Evolutionary conservation across 2,329 filamentous ascomycete species (phyloP).

Genomic region (Diaporthe citri): DNA sequence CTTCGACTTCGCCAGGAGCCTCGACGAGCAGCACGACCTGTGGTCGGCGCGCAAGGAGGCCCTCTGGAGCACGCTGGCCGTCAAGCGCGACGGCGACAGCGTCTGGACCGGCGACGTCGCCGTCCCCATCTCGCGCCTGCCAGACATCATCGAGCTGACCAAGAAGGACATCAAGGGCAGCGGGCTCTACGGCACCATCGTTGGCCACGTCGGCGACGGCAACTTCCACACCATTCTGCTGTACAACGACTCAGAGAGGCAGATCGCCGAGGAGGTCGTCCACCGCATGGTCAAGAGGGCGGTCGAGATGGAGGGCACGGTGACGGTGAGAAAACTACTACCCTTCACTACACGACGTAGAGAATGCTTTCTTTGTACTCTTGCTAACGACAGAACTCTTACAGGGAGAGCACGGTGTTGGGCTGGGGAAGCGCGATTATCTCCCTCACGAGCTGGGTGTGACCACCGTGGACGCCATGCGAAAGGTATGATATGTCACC

Average conservation of each 20-base stretch:
- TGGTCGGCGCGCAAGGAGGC: constrained; percentile 66
- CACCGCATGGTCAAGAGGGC: constrained; percentile 89
- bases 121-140: constrained; percentile 70
- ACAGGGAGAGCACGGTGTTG: constrained; percentile 84
- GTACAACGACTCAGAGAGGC: constrained; percentile 75
- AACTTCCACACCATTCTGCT: constrained; percentile 79
- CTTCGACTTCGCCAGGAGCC: constrained; percentile 82
- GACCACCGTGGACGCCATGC: constrained; percentile 83
- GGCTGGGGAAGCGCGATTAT: constrained; percentile 87
- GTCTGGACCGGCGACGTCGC: constrained; percentile 79
- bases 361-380: not conserved
- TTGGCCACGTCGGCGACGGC: constrained; percentile 82
- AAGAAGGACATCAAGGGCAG: constrained; percentile 58
- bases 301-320: constrained; percentile 86
- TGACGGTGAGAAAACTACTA: constrained; percentile 65
- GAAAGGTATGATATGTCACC: constrained; percentile 68
- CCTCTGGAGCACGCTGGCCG: constrained; percentile 69
- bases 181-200: constrained; percentile 64
- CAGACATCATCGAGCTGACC: constrained; percentile 58
- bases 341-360: not conserved
- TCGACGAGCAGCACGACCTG: constrained; percentile 78
- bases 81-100: constrained; percentile 62
- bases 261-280: constrained; percentile 77
- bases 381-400: constrained; percentile 25
- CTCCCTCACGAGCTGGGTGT: constrained; percentile 82